Evolutionary conservation across 345 rosid species (phyloP), one percentile per base, ranked within the genome.

Genomic region (Pistacia integerrima): DNA sequence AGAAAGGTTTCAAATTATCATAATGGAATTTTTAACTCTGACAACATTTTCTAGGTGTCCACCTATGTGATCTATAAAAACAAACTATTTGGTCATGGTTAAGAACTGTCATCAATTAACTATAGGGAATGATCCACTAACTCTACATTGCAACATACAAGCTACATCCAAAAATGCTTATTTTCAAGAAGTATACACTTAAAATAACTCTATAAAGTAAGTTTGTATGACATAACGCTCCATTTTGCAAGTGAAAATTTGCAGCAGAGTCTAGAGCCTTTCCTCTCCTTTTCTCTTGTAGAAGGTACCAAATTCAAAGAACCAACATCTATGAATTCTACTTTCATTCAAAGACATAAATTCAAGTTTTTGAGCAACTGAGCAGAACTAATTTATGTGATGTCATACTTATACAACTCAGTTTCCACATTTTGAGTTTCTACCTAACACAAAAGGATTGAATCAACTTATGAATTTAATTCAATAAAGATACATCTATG

Each of bases 231-330:
- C 90, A 74, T 89, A 93, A 98, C 79, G 97, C 97, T 79, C 99
- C 98, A 84, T 93, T 96, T 87, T 93, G 97, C 90, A 93, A 83
- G 87, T 92, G 99, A 85, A 96, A 96, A 81, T 96, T 96, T 72
- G 97, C 92, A 78, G 92, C 99, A 49, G 98, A 92, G 74, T 96
- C 98, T 73, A 96, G 86, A 65, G 98, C 97, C 82, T 92, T 96
- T 55, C 97, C 99, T 86, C 98, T 88, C 84, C 92, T 92, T 79
- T 96, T 92, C 94, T 93, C 98, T 81, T 86, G 90, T 75, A 96
- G 77, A 78, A 93, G 94, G 72, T 93, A 96, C 90, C 98, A 93
- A 77, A 36, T 35, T 25, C 59, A 79, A 65, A 58, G 13, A 74
- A 54, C 22, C 9, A 30, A 41, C 22, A 69, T 77, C 55, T 56